Conservation (phyloP, 441 rosid genomes). For the Jatropha podagrica region DNA sequence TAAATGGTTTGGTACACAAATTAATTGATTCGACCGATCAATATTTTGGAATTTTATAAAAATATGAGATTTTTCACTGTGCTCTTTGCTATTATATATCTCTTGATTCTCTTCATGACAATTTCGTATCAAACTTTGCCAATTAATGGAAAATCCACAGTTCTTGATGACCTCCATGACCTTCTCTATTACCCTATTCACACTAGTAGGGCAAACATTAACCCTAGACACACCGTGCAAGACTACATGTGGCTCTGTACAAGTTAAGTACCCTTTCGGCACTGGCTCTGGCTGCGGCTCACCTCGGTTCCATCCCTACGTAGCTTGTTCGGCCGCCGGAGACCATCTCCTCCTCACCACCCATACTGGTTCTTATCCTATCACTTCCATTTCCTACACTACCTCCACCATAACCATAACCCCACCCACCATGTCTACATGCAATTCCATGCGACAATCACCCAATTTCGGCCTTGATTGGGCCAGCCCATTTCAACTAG, state of each 20-base stretch:
- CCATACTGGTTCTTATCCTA: slow-evolving; percentile 51
- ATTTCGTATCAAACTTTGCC: background rate
- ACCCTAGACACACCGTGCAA: slow-evolving; percentile 28
- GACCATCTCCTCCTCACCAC: slow-evolving; percentile 39
- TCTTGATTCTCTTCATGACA: background rate
- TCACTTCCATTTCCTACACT: slow-evolving; percentile 42
- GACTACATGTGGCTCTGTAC: slow-evolving; percentile 39
- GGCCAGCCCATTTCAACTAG: slow-evolving; percentile 54
- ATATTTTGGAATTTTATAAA: too few species aligned
- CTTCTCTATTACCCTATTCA: slow-evolving; percentile 10
- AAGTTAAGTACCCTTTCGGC: slow-evolving; percentile 52
- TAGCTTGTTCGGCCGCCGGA: slow-evolving; percentile 30
- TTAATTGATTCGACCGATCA: too few species aligned
- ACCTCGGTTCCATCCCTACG: slow-evolving; percentile 38
- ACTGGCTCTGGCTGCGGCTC: slow-evolving; percentile 48
- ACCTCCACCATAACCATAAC: slow-evolving; percentile 35
- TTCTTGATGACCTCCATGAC: slow-evolving; percentile 8
- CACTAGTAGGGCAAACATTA: background rate
- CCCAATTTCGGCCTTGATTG: slow-evolving; percentile 47
- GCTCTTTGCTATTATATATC: background rate
- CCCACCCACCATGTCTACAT: slow-evolving; percentile 46
- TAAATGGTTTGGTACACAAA: too few species aligned
- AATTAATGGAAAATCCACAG: slow-evolving; percentile 16
- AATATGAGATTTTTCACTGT: background rate
- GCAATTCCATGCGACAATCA: slow-evolving; percentile 42